phyloP scores from a whole-genome alignment of 2,329 filamentous ascomycete genomes.

The Colletotrichum sp. region DNA sequence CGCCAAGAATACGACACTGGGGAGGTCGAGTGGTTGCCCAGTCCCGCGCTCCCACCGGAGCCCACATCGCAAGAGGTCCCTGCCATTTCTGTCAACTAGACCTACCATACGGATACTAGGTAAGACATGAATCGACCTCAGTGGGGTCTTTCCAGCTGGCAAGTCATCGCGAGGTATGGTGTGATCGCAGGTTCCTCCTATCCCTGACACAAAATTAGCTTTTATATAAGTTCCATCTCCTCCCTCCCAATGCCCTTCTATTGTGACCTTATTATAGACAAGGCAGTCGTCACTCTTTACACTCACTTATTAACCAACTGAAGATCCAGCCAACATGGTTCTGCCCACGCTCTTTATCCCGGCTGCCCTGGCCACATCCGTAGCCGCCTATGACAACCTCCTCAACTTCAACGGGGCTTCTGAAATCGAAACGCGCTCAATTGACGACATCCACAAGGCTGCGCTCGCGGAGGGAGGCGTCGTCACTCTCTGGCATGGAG shows the following conservation, averaged over 20 bases:
- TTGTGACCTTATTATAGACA: neutral
- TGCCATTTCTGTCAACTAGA: neutral
- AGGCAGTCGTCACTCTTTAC: neutral
- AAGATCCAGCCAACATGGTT: neutral
- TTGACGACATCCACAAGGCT: slow-evolving; percentile 55
- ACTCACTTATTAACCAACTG: neutral
- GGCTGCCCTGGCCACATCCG: neutral
- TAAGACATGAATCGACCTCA: neutral
- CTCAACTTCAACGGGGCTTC: slow-evolving; percentile 5
- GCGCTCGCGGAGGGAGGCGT: slow-evolving; percentile 51
- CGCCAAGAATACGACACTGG: neutral
- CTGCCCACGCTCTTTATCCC: neutral
- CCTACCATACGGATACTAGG: neutral
- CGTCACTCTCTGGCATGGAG: slow-evolving; percentile 53
- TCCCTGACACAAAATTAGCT: neutral
- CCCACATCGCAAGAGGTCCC: neutral
- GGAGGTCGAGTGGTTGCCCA: neutral
- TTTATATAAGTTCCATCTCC: neutral
- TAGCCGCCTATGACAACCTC: neutral
- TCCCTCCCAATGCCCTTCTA: neutral
- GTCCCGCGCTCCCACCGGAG: neutral
- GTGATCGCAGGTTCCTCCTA: neutral
- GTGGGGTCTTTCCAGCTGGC: neutral
- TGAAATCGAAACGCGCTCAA: slow-evolving; percentile 45
- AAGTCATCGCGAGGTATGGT: neutral